Percentiles rank a stretch among this genome's conserved stretches.
phyloP scores from a whole-genome alignment of 2,329 filamentous ascomycete species.

The Botrytis deweyae region DNA sequence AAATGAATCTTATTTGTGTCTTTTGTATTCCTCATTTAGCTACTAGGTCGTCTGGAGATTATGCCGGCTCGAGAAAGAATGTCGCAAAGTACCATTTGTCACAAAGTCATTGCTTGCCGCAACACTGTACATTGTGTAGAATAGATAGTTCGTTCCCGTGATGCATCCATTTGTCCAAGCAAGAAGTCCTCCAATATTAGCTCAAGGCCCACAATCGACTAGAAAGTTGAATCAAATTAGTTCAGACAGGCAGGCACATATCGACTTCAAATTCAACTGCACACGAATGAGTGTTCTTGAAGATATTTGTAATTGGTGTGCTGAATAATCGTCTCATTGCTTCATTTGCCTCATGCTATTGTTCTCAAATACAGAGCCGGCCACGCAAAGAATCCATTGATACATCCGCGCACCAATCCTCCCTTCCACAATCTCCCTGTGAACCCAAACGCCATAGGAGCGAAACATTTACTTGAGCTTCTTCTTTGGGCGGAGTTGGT shows the following conservation, averaged over 20 bases:
- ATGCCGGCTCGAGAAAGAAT: not conserved
- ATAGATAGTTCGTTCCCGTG: not conserved
- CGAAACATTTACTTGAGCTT: slow-evolving; percentile 85
- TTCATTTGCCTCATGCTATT: slow-evolving; percentile 24
- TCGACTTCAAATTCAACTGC: not conserved
- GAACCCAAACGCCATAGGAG: slow-evolving; percentile 38
- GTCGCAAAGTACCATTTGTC: no score
- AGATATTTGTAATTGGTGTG: slow-evolving; percentile 17
- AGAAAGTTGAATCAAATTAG: not conserved
- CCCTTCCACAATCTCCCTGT: slow-evolving; percentile 22
- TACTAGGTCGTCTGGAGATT: not conserved
- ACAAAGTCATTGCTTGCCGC: not conserved
- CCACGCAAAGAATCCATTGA: slow-evolving; percentile 32
- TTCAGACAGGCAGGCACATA: not conserved
- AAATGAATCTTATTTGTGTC: not conserved
- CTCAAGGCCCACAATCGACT: not conserved
- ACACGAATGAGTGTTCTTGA: not conserved
- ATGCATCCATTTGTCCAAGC: not conserved
- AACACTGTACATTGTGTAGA: not conserved
- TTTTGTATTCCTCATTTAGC: not conserved
- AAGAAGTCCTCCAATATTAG: not conserved
- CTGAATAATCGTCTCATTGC: slow-evolving; percentile 26
- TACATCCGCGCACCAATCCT: slow-evolving; percentile 17
- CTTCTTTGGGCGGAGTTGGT: slow-evolving; percentile 99
- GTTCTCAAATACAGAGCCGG: slow-evolving; percentile 24